Percentiles rank a stretch among this genome's conserved stretches.
These are phyloP conservation scores for Phytophthora sp. DNA, from an alignment of 352 stramenopile species.

Conservation along the genomic window DNA sequence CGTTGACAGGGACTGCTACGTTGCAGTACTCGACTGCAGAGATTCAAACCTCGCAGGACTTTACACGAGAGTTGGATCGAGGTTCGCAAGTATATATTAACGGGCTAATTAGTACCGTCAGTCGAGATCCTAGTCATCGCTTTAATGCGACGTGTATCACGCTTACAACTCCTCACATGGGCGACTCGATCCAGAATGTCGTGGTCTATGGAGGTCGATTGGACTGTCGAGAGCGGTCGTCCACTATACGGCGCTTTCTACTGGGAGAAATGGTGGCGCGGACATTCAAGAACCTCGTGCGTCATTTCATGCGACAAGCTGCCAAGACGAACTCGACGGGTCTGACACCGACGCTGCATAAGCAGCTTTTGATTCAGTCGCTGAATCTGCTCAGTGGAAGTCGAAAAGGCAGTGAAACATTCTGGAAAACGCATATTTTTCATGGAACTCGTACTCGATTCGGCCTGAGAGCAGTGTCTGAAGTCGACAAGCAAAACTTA, in stretches of 20 bases:
- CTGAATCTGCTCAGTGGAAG: slow-evolving; percentile 80
- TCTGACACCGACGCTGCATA: slow-evolving; percentile 49
- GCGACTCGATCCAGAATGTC: slow-evolving; percentile 81
- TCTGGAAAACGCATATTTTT: slow-evolving; percentile 79
- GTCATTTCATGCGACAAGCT: slow-evolving; percentile 67
- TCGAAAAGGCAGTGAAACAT: slow-evolving; percentile 57
- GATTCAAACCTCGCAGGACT: slow-evolving; percentile 81
- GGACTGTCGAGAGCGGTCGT: slow-evolving; percentile 61
- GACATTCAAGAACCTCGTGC: slow-evolving; percentile 88
- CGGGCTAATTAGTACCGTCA: slow-evolving; percentile 64
- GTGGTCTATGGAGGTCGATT: slow-evolving; percentile 66
- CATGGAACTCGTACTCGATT: slow-evolving; percentile 82
- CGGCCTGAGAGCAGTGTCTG: slow-evolving; percentile 61
- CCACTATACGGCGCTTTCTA: slow-evolving; percentile 62
- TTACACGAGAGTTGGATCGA: slow-evolving; percentile 83
- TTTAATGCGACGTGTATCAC: slow-evolving; percentile 70
- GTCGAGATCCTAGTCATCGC: slow-evolving; percentile 43
- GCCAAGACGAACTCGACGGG: slow-evolving; percentile 45
- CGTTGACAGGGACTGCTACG: slow-evolving; percentile 74
- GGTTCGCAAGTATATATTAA: slow-evolving; percentile 68
- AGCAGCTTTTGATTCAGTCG: slow-evolving; percentile 54
- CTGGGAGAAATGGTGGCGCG: slow-evolving; percentile 89
- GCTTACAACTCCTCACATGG: slow-evolving; percentile 56
- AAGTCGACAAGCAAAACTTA: slow-evolving; percentile 84
- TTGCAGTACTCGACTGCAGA: slow-evolving; percentile 84